Evolutionary conservation across 352 stramenopile species (phyloP), one percentile per base, ranked within the genome.

Genomic region (Phytopythium helicoides): DNA sequence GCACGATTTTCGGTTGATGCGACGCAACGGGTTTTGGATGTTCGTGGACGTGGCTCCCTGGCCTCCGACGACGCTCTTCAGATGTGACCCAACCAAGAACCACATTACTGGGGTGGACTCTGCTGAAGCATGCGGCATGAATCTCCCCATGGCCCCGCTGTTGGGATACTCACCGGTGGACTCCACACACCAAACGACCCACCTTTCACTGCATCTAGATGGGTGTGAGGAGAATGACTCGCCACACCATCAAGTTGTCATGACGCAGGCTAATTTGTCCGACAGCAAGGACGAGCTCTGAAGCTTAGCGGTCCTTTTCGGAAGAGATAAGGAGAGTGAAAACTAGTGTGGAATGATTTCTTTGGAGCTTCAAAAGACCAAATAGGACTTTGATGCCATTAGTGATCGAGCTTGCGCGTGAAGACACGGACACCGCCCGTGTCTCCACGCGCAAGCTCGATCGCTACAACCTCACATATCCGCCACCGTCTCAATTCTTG

Each of bases 1-100:
- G 28, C 15, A n/a, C 10, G 26, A 89, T 44, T 83, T 83, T 44
- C 75, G 73, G 0, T 54, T 89, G 16, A 81, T 82, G 40, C 66
- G 78, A 28, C 68, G 84, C 64, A 68, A 79, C 16, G 76, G 75
- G 26, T 87, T 87, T 52, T 89, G 76, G 78, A 71, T 86, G 68
- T 67, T 89, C 35, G 73, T 71, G 0, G 71, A 89, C 54, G 56
- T 87, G 4, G 71, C 66, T 15, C 37, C 52, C 11, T 86, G 78
- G 78, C 75, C 78, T 8, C 78, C 75, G 0, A 61, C 58, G 52
- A 85, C 77, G 19, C 59, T 76, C 36, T 89, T 85, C 55, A 75
- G 75, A 21, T 89, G 78, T 45, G 75, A 89, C 22, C 78, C 78
- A 22, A 81, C 66, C 39, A 71, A 76, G 54, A 56, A 34, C 3